Percentiles rank a stretch among this genome's conserved stretches.
Conservation (phyloP, 495 filamentous ascomycete genomes). For the Neurospora hispaniola region DNA sequence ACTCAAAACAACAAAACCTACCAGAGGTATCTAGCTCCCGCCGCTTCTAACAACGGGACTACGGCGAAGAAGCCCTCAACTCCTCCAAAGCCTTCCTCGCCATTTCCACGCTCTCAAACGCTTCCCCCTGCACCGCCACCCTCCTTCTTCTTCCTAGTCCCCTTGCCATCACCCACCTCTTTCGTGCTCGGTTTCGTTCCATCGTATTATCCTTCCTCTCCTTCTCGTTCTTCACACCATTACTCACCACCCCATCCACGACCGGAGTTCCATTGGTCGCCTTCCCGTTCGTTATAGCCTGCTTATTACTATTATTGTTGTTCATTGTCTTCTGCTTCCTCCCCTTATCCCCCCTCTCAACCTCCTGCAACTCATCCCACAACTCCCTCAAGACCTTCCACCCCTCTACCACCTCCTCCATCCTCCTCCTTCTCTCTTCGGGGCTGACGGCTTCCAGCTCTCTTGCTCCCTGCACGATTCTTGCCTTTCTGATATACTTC, state of each 20-base stretch:
- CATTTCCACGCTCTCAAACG: conserved; percentile 35
- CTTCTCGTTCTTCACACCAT: conserved; percentile 23
- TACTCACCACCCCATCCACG: neutral
- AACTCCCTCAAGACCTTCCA: conserved; percentile 35
- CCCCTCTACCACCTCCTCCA: conserved; percentile 1
- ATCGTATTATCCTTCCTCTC: conserved; percentile 18
- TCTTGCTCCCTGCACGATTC: conserved; percentile 37
- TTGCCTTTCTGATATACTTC: conserved; percentile 36
- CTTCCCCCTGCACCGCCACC: conserved; percentile 19
- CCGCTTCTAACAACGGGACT: conserved; percentile 6
- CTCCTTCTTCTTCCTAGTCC: conserved; percentile 1
- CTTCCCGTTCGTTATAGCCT: neutral
- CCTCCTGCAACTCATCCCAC: conserved; percentile 27
- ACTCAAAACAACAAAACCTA: neutral
- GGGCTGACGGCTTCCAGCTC: conserved; percentile 24
- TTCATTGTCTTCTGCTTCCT: conserved; percentile 1
- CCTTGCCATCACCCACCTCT: neutral
- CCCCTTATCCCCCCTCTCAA: conserved; percentile 22
- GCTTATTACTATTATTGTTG: neutral
- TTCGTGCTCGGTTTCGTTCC: conserved; percentile 13
- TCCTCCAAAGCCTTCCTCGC: conserved; percentile 33
- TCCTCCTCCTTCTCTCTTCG: conserved; percentile 14
- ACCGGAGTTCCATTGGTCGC: no score
- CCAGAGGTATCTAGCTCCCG: conserved; percentile 6
- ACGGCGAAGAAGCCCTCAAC: conserved; percentile 9